Conservation (phyloP, 768 basidiomycete species). For the Cyclocybe aegerita region DNA sequence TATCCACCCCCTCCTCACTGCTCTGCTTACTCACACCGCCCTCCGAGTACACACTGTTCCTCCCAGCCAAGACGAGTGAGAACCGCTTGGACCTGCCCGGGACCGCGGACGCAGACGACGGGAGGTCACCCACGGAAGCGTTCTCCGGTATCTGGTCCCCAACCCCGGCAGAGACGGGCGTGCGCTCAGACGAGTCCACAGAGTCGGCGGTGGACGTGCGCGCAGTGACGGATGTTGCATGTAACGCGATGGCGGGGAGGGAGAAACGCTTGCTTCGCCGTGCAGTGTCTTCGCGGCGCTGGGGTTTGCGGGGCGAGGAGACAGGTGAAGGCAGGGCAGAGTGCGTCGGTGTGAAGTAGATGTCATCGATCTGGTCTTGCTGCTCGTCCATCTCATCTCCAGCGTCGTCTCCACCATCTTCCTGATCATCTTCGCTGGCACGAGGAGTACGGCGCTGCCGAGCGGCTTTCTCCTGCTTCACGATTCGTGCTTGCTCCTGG, state of each 20-base stretch:
- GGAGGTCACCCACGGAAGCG: constrained; percentile 6
- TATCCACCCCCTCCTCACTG: constrained; percentile 1
- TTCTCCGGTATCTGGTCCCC: background rate
- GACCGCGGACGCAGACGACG: constrained; percentile 1
- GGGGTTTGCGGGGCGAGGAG: constrained; percentile 23
- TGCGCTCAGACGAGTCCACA: constrained; percentile 17
- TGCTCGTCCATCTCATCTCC: constrained; percentile 10
- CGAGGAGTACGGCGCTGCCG: too few species aligned
- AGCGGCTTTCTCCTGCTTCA: constrained; percentile 3
- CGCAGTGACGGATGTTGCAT: constrained; percentile 69
- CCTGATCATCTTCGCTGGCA: background rate
- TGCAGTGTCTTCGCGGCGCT: constrained; percentile 57
- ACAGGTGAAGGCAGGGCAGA: constrained; percentile 20
- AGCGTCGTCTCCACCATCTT: background rate
- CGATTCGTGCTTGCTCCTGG: constrained; percentile 30
- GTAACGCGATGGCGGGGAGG: constrained; percentile 72
- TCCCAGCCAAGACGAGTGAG: constrained; percentile 53
- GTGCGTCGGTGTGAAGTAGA: constrained; percentile 14
- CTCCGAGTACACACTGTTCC: constrained; percentile 20
- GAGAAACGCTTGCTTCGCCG: constrained; percentile 71
- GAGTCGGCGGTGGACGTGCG: constrained; percentile 39
- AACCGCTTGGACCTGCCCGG: constrained; percentile 44
- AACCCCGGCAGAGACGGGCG: background rate
- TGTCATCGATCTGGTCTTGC: constrained; percentile 7
- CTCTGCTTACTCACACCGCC: constrained; percentile 11